Conservation (phyloP, 257 asterid genomes). For the Solanum chilense region DNA sequence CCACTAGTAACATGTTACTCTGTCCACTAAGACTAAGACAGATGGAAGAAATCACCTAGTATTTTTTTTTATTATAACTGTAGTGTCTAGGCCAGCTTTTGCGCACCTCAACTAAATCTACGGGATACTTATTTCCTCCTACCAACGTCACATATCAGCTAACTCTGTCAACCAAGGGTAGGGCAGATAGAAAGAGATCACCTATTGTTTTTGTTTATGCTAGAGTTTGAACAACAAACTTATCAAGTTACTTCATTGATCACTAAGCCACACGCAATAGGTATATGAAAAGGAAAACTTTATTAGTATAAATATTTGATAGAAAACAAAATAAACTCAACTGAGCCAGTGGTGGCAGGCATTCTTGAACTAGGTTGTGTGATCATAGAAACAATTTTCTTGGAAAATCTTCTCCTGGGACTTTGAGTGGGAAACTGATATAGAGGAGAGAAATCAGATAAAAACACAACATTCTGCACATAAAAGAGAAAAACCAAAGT, state of each 20-base stretch:
- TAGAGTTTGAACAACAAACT: background rate
- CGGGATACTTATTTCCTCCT: background rate
- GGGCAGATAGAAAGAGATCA: background rate
- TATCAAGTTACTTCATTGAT: background rate
- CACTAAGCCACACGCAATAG: background rate
- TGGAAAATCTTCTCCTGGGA: conserved; percentile 29
- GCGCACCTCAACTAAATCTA: background rate
- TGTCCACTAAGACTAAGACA: background rate
- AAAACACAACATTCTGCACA: background rate
- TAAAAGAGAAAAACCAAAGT: background rate
- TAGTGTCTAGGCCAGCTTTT: background rate
- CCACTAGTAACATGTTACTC: background rate
- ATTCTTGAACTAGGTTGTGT: conserved; percentile 62
- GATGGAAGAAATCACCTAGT: background rate
- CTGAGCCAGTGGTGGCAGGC: conserved; percentile 77
- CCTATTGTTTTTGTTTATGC: background rate
- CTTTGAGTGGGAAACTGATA: background rate
- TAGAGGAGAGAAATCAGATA: background rate
- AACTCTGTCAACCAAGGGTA: background rate
- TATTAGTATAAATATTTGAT: too few relatives aligned
- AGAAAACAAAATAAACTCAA: background rate
- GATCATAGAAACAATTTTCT: conserved; percentile 63
- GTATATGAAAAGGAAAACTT: too few relatives aligned
- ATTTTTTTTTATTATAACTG: background rate
- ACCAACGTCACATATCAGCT: background rate